Conservation (phyloP, 805 yeast genomes). For the Lipomyces starkeyi region DNA sequence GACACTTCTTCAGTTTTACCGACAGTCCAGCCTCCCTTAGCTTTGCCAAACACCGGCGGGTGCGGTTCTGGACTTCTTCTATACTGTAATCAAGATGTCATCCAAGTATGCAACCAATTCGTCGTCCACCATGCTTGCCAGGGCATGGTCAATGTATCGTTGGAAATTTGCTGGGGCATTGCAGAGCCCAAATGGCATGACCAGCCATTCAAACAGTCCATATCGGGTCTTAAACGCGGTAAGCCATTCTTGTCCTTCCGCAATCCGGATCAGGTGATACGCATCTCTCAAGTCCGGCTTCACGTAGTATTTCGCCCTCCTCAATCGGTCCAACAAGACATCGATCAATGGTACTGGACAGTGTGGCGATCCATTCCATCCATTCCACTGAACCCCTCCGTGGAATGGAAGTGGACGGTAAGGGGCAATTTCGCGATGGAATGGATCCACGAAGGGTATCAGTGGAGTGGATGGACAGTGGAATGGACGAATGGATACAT, state of each 20-base stretch:
- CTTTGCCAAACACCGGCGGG: background rate
- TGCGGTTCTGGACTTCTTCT: background rate
- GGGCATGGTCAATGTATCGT: constrained; percentile 2
- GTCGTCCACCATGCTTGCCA: background rate
- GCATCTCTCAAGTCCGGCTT: background rate
- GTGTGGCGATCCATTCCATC: too few relatives aligned
- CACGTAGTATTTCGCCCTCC: background rate
- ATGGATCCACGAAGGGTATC: too few relatives aligned
- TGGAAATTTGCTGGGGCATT: constrained; percentile 23
- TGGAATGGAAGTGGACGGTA: too few relatives aligned
- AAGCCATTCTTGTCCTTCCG: background rate
- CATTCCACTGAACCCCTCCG: too few relatives aligned
- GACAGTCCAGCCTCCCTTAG: background rate
- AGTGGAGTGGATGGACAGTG: too few relatives aligned
- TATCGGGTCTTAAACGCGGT: constrained; percentile 16
- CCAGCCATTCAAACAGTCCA: constrained; percentile 16
- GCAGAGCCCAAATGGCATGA: constrained; percentile 20
- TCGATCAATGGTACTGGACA: constrained; percentile 1
- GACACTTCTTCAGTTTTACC: background rate
- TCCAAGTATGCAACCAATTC: constrained; percentile 11
- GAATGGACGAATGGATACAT: too few relatives aligned
- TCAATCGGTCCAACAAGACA: background rate
- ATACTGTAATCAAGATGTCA: constrained; percentile 9
- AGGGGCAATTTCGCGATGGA: too few relatives aligned
- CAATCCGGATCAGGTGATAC: constrained; percentile 8